Conservation (phyloP, 2,329 filamentous ascomycete species). For the Cadophora luteo-olivacea region DNA sequence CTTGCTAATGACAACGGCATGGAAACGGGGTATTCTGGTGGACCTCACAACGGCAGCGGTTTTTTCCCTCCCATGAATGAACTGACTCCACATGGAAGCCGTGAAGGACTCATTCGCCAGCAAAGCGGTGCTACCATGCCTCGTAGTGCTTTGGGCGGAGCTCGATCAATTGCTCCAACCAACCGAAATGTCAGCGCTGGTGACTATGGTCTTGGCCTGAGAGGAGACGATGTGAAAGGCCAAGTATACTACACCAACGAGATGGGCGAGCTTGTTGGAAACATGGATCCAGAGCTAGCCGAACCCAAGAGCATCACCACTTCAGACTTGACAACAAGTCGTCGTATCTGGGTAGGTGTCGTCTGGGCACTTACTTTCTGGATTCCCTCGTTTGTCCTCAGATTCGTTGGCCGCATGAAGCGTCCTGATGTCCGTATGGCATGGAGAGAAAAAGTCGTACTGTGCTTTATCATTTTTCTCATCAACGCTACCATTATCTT, state of each 20-base stretch:
- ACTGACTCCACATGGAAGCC: conserved; percentile 68
- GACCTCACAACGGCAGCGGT: conserved; percentile 57
- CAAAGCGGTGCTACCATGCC: conserved; percentile 46
- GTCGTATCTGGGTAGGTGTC: conserved; percentile 80
- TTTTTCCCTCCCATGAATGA: conserved; percentile 74
- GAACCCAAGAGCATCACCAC: conserved; percentile 79
- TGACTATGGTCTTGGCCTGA: conserved; percentile 87
- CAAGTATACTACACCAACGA: conserved; percentile 77
- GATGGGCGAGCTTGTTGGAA: conserved; percentile 68
- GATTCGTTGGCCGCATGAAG: conserved; percentile 91
- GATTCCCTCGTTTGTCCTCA: conserved; percentile 86
- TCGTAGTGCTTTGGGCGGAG: conserved; percentile 53
- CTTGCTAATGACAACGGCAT: conserved; percentile 62
- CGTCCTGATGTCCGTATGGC: conserved; percentile 95
- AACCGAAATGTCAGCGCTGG: conserved; percentile 66
- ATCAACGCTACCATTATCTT: conserved; percentile 86
- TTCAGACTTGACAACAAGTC: conserved; percentile 64
- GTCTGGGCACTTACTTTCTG: conserved; percentile 92
- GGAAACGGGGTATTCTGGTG: conserved; percentile 74
- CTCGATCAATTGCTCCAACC: conserved; percentile 68
- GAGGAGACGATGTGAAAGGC: conserved; percentile 80
- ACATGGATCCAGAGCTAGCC: conserved; percentile 79
- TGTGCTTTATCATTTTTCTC: conserved; percentile 80
- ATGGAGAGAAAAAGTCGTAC: conserved; percentile 92
- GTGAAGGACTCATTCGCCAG: conserved; percentile 68